Evolutionary conservation across 306 rosid genomes (phyloP), one percentile per base, ranked within the genome.

Genomic region (Prunus mongolica): DNA sequence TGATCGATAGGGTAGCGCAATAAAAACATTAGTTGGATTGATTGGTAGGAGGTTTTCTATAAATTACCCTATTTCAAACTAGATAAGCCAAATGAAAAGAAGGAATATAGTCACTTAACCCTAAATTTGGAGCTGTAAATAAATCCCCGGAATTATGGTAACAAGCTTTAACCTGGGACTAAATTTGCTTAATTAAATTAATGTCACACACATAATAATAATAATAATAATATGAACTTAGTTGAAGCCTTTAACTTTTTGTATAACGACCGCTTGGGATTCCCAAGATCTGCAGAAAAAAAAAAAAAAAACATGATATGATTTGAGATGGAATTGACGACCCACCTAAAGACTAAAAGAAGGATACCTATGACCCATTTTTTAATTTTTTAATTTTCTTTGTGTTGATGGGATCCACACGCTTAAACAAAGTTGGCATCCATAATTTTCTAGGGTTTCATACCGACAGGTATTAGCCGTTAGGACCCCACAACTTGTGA

Each of bases 401-500:
- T 22, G 72, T 46, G 60, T 67, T 55, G 61, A 67, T 76, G 94
- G 98, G 80, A 51, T 87, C 93, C 96, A 93, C 96, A 15, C 97
- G 97, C 85, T 90, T 90, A 86, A 86, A 83, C 81, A 84, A 85
- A 86, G 93, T 87, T 90, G 96, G 85, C 90, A 88, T 77, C 90
- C 90, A 90, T 90, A 73, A 85, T 84, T 82, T 79, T 83, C 76
- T 16, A 64, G 84, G 84, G 81, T 80, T 86, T 73, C 86, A 65
- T 71, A 19, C 86, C 84, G 88, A 88, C 96, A 87, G 74, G 82
- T 79, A 80, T 71, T 90, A 86, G 85, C 89, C 87, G 84, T 87
- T 82, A 80, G 69, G 87, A 82, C 84, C 91, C 97, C 93, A 87
- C 96, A 45, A 44, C 25, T 61, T 75, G 76, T 80, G 84, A 84